phyloP scores from a whole-genome alignment of 768 basidiomycete species.

The Suillus cothurnatus region DNA sequence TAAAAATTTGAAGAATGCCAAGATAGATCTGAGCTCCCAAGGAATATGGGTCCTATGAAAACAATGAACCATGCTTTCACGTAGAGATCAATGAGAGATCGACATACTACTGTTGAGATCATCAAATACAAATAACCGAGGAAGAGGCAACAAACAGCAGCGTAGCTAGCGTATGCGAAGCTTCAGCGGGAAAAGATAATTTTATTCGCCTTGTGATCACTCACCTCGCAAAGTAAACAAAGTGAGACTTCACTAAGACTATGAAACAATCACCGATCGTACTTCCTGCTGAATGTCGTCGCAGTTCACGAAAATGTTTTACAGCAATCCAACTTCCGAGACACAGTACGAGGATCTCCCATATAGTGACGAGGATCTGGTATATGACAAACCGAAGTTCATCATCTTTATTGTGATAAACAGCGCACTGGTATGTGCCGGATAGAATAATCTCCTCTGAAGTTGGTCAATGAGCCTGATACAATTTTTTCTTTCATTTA shows the following conservation, averaged over 20 bases:
- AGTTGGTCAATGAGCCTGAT: not conserved
- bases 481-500: not conserved
- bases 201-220: not conserved
- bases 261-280: not conserved
- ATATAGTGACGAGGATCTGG: not conserved
- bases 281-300: not conserved
- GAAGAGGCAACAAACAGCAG: not conserved
- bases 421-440: not conserved
- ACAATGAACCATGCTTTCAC: not conserved
- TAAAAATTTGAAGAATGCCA: not conserved
- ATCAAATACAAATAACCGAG: not conserved
- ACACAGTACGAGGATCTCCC: not conserved
- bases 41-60: not conserved
- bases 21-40: not conserved
- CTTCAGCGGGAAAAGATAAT: not conserved
- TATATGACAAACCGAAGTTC: not conserved
- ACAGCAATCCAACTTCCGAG: not conserved
- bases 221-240: not conserved
- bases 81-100: not conserved
- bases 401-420: not conserved
- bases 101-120: not conserved
- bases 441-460: not conserved
- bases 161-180: not conserved
- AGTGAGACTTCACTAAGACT: not conserved
- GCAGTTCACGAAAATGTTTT: not conserved